These are phyloP conservation scores for Gigaspora rosea DNA, from an alignment of 192 early-diverging fungal species.

Conservation along the genomic window DNA sequence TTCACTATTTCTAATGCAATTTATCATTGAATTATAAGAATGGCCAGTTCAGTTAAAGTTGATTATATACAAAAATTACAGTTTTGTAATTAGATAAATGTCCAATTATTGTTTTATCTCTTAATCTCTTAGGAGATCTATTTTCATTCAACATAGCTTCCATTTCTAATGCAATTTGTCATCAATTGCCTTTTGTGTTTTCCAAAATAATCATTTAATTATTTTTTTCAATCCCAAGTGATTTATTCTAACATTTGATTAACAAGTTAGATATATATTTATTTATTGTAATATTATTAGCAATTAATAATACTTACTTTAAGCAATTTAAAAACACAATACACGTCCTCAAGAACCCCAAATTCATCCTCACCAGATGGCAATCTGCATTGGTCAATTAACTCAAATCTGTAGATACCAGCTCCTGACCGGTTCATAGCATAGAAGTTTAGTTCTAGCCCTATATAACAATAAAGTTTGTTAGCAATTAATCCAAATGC, in stretches of 20 bases:
- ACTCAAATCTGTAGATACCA: slow-evolving; percentile 23
- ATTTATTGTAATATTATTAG: not conserved
- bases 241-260: not conserved
- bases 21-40: no score
- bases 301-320: not conserved
- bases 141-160: slow-evolving; percentile 16
- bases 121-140: not conserved
- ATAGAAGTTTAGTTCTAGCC: slow-evolving; percentile 19
- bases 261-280: slow-evolving; percentile 14
- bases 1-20: no score
- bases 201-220: slow-evolving; percentile 21
- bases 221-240: slow-evolving; percentile 17
- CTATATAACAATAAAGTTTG: slow-evolving; percentile 8
- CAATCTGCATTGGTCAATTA: slow-evolving; percentile 17
- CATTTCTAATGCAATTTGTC: slow-evolving; percentile 2
- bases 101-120: no score
- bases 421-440: slow-evolving; percentile 5
- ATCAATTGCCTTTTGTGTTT: slow-evolving; percentile 14
- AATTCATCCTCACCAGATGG: not conserved
- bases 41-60: no score
- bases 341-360: slow-evolving; percentile 1
- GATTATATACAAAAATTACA: no score
- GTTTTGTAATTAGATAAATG: no score
- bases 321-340: slow-evolving; percentile 20
- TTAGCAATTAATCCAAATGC: not conserved